Evolutionary conservation across 1,284 basidiomycete species (phyloP), one percentile per base, ranked within the genome.

Genomic region (Lentinus polychrous): DNA sequence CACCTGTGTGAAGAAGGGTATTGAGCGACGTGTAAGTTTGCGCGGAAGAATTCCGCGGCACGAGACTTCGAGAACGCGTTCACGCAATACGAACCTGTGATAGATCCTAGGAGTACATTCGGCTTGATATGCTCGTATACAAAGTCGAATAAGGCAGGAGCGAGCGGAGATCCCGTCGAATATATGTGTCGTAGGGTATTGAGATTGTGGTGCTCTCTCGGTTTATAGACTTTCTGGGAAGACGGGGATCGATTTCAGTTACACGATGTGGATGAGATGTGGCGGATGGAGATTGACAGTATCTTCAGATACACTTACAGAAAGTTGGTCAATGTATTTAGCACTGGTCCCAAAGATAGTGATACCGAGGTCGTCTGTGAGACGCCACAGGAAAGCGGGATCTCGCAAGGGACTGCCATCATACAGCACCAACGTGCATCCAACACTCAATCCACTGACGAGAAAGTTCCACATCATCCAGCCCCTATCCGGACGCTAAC

Each of bases 381-480:
- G 70, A 36, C 75, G 74, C 85, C 88, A 94, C 12, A 94, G 71
- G 48, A 78, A 76, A 3, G 76, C 67, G 15, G 83, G 82, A 46
- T 87, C 81, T 53, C 79, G 76, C 41, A 93, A 70, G 8, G 91
- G 91, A 52, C 84, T 89, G 27, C 91, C 91, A 65, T 94, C 91
- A 66, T 90, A 93, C 24, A 90, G 70, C 24, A 92, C 80, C 15
- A 92, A 72, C 7, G 85, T 84, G 53, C 81, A 82, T 39, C 88
- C 89, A 5, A 83, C 65, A 40, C 78, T 74, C 6, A 94, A 74
- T 5, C 78, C 86, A 44, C 79, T 79, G 35, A 88, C 73, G 36
- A 89, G 79, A 63, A 86, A 90, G 62, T 91, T 88, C 78, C 83
- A 88, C 84, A 89, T 88, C 85, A 90, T 88, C 87, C 87, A 89